A percentile compares a stretch with the other conserved stretches of the same genome.
phyloP scores from a whole-genome alignment of 768 basidiomycete species.

The Suillus americanus region DNA sequence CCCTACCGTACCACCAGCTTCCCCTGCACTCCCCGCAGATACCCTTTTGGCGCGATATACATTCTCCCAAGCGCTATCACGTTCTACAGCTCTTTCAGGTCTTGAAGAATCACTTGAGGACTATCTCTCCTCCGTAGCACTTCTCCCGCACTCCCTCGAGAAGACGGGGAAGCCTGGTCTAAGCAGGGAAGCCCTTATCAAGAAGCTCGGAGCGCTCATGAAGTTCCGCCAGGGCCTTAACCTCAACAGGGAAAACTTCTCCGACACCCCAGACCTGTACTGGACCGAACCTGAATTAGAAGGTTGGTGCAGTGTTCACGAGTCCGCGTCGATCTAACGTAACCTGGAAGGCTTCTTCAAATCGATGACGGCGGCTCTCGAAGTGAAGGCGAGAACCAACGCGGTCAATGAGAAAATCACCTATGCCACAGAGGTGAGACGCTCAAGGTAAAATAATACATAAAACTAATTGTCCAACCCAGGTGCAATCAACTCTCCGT shows the following conservation, averaged over 20 bases:
- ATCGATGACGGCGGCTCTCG: conserved; percentile 80
- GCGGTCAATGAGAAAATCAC: conserved; percentile 92
- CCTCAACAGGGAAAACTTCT: conserved; percentile 85
- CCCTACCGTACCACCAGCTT: conserved; percentile 43
- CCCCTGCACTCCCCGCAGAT: conserved; percentile 60
- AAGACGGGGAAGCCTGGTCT: conserved; percentile 84
- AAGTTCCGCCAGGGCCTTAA: conserved; percentile 91
- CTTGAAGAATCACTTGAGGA: conserved; percentile 83
- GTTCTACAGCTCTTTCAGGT: conserved; percentile 84
- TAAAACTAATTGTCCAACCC: conserved; percentile 7
- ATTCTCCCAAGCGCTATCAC: conserved; percentile 87
- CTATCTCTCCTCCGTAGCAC: conserved; percentile 81
- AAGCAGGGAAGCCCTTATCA: conserved; percentile 78
- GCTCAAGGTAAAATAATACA: not conserved
- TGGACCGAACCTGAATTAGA: conserved; percentile 94
- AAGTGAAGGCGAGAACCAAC: conserved; percentile 78
- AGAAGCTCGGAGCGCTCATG: conserved; percentile 90
- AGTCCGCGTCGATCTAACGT: not conserved
- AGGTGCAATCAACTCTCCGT: conserved; percentile 86
- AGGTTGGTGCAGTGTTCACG: conserved; percentile 39
- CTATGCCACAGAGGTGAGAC: conserved; percentile 75
- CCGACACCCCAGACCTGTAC: conserved; percentile 88
- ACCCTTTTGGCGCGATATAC: conserved; percentile 87
- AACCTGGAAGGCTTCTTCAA: conserved; percentile 68
- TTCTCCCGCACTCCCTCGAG: conserved; percentile 72